Evolutionary conservation across 257 asterid genomes (phyloP).

Genomic region (Galeopsis tetrahit): DNA sequence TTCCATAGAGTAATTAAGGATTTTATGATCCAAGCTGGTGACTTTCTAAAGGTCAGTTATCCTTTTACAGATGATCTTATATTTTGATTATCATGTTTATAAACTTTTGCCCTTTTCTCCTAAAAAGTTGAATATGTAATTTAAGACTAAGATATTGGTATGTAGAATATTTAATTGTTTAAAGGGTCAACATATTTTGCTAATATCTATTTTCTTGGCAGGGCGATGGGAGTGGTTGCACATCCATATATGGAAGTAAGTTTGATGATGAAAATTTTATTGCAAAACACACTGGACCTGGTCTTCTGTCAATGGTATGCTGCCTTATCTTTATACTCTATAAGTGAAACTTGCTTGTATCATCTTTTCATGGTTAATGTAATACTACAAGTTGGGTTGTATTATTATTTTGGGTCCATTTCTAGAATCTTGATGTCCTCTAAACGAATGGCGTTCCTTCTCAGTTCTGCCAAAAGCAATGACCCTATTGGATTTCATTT

Average conservation of each 20-base stretch:
- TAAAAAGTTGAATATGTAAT: background rate
- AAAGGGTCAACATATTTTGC: conserved; percentile 21
- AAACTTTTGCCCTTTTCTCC: background rate
- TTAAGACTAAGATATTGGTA: background rate
- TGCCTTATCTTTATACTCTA: conserved; percentile 1
- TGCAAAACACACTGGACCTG: conserved; percentile 99
- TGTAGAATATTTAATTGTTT: background rate
- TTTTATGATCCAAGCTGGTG: conserved; percentile 98
- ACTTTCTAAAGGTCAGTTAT: conserved; percentile 75
- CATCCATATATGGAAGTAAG: conserved; percentile 90
- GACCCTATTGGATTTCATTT: conserved; percentile 1
- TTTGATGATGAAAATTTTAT: conserved; percentile 92
- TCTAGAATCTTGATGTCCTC: background rate
- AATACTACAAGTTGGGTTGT: conserved; percentile 5
- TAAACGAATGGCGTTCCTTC: background rate
- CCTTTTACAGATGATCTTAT: background rate
- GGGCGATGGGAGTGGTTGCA: conserved; percentile 99
- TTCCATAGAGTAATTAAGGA: conserved; percentile 96
- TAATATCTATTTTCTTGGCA: conserved; percentile 42
- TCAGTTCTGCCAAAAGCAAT: conserved; percentile 12
- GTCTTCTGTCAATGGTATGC: conserved; percentile 88
- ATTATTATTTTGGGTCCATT: background rate
- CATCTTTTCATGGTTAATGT: conserved; percentile 19
- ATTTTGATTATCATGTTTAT: conserved; percentile 1
- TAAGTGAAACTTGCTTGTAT: background rate